A percentile compares a stretch with the other conserved stretches of the same genome.
These are phyloP conservation scores for Kwoniella heveanensis DNA, from an alignment of 768 basidiomycete species.

Conservation along the genomic window DNA sequence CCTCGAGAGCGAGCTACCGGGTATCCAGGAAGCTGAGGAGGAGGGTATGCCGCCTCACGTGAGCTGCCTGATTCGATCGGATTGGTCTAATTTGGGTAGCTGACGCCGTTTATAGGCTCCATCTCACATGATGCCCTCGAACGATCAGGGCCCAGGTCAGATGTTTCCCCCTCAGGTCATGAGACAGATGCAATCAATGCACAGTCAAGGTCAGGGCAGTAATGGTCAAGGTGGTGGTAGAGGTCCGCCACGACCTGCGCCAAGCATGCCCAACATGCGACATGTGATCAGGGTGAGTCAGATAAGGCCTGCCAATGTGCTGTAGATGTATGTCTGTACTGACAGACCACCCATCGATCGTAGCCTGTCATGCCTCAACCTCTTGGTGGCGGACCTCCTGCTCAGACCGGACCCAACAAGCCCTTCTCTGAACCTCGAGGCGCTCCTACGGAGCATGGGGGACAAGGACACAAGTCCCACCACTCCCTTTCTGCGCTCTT, in stretches of 20 bases:
- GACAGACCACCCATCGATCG: too few species aligned
- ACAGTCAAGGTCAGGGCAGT: neutral
- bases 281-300: conserved; percentile 30
- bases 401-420: conserved; percentile 13
- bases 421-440: conserved; percentile 34
- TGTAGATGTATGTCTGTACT: too few species aligned
- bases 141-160: neutral
- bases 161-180: conserved; percentile 15
- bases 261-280: conserved; percentile 42
- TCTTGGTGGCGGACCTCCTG: conserved; percentile 27
- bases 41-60: conserved; percentile 21
- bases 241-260: conserved; percentile 27
- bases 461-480: conserved; percentile 16
- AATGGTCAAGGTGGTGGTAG: neutral
- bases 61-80: neutral
- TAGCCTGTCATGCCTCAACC: conserved; percentile 44
- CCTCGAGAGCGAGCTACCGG: conserved; percentile 39
- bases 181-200: conserved; percentile 4
- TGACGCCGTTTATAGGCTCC: conserved; percentile 6
- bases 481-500: conserved; percentile 17
- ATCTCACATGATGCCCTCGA: conserved; percentile 21
- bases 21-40: conserved; percentile 42
- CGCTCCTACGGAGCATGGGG: neutral
- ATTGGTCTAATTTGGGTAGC: neutral
- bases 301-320: too few species aligned